phyloP scores from a whole-genome alignment of 805 yeast species.

The Zygoascus biomembranicola region DNA sequence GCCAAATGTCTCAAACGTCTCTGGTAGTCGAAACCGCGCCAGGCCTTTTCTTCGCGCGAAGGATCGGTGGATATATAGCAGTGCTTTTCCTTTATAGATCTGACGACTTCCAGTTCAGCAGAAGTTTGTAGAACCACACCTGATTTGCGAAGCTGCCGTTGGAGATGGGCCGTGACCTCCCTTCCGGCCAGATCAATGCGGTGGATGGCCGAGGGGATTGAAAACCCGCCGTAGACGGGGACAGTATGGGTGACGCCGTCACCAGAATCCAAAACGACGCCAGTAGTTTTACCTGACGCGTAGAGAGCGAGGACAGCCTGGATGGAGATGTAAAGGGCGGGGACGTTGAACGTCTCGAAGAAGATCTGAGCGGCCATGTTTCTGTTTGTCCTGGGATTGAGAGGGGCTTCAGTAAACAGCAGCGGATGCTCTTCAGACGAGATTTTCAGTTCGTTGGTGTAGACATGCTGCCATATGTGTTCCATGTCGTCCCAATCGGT shows the following conservation, averaged over 20 bases:
- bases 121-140: conserved; percentile 62
- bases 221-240: conserved; percentile 85
- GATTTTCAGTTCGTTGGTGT: conserved; percentile 48
- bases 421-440: conserved; percentile 78
- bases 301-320: conserved; percentile 79
- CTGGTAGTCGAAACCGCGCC: conserved; percentile 17
- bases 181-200: conserved; percentile 80
- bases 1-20: conserved; percentile 6
- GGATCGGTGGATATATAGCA: conserved; percentile 60
- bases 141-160: conserved; percentile 55
- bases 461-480: conserved; percentile 62
- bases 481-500: conserved; percentile 85
- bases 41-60: conserved; percentile 40
- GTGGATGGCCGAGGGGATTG: conserved; percentile 61
- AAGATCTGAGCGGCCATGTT: conserved; percentile 53
- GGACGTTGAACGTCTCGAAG: conserved; percentile 66
- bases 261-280: conserved; percentile 83
- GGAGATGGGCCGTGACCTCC: conserved; percentile 72
- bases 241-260: conserved; percentile 87
- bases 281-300: conserved; percentile 87
- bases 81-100: conserved; percentile 66
- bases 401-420: conserved; percentile 80
- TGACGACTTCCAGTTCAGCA: conserved; percentile 75
- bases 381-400: conserved; percentile 59
- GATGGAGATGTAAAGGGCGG: conserved; percentile 63